Evolutionary conservation across 2,329 filamentous ascomycete genomes (phyloP), one percentile per base, ranked within the genome.

Genomic region (Ophiosphaerella narmari): DNA sequence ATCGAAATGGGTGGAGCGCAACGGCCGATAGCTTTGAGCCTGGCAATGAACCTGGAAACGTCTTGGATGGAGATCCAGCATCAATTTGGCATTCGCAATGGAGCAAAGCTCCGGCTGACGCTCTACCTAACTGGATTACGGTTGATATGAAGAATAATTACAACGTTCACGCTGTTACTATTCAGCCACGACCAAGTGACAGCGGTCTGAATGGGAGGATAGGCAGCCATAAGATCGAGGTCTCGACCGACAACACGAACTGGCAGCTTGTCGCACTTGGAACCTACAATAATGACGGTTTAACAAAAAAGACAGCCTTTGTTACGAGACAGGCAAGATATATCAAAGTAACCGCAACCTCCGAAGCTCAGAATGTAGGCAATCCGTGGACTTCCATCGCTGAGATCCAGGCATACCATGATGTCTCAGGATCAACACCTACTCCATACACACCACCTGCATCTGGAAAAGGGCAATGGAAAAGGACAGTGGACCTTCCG

Each of bases 51-150:
- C 53, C 63, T 9, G 14, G 46, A 8, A 70, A 68, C 21, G 67
- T 63, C 8, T 54, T 74, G 13, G 71, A 74, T 59, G 64, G 60
- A 34, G 63, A 68, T 31, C 43, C 62, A 13, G 48, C 49, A 26
- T 66, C 65, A 9, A 60, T 72, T 42, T 74, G 72, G 70, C 70
- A 74, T 44, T 67, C 70, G 2, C 49, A 57, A 46, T 73, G 60
- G n/a, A 51, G 42, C 12, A 54, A 59, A 7, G 42, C 47, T 7
- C 49, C 52, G 12, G 46, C 47, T 8, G 58, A 59, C 32, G 39
- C 59, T 5, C 54, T 73, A 7, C 71, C 71, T 3, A 63, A 74
- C 48, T 60, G 46, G 41, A 62, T 72, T 31, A 55, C 59, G 3
- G 62, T 74, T 24, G 71, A 74, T 48, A 69, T 74, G 63, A 63